These are phyloP conservation scores for Solanum pinnatisectum DNA, from an alignment of 257 asterid species.

Conservation along the genomic window DNA sequence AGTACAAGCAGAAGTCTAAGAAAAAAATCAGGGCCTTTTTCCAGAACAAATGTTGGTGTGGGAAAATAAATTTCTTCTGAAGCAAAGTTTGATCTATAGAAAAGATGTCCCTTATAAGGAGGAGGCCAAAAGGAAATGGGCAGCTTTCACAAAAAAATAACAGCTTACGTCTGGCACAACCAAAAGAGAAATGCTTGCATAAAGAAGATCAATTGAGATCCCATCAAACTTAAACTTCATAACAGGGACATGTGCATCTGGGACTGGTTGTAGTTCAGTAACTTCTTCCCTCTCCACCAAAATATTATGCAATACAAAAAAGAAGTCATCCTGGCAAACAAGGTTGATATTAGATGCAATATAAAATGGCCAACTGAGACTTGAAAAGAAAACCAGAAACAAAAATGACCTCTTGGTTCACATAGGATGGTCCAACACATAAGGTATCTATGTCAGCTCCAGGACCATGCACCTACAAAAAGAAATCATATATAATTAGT, in stretches of 20 bases:
- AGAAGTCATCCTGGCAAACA: conserved; percentile 67
- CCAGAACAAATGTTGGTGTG: not conserved
- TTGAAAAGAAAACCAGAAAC: not conserved
- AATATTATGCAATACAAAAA: conserved; percentile 59
- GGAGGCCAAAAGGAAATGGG: not conserved
- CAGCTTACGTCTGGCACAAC: conserved; percentile 89
- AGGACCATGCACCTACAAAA: conserved; percentile 32
- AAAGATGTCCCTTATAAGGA: not conserved
- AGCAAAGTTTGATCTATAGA: not conserved
- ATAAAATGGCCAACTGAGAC: not conserved
- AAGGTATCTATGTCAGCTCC: conserved; percentile 33
- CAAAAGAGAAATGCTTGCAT: conserved; percentile 78
- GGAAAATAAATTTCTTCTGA: not conserved
- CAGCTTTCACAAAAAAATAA: not conserved
- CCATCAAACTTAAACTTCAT: conserved; percentile 97
- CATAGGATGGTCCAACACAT: conserved; percentile 37
- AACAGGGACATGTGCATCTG: conserved; percentile 98
- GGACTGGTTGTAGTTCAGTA: conserved; percentile 87
- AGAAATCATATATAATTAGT: not conserved
- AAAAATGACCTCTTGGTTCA: conserved; percentile 21
- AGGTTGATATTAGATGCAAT: conserved; percentile 1
- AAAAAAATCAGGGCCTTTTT: not conserved
- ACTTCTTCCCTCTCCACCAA: conserved; percentile 71
- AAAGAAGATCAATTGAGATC: conserved; percentile 88
- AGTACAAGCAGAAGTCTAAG: not conserved